phyloP scores from a whole-genome alignment of 495 filamentous ascomycete genomes.

The Tetracladium setigerum region DNA sequence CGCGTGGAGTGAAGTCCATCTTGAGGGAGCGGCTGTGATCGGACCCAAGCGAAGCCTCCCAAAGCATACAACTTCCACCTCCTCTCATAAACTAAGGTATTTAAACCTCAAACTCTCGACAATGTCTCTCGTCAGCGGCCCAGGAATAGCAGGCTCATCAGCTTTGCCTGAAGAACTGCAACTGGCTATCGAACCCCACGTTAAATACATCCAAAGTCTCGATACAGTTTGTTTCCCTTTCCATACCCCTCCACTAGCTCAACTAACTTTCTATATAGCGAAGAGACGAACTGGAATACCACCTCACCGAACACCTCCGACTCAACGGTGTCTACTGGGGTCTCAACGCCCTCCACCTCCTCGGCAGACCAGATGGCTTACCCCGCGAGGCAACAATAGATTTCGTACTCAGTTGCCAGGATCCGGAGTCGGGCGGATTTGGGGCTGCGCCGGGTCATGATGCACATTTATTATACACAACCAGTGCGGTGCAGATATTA shows the following conservation, averaged over 20 bases:
- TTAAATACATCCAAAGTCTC: slow-evolving; percentile 87
- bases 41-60: no score
- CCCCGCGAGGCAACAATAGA: slow-evolving; percentile 75
- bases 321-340: slow-evolving; percentile 97
- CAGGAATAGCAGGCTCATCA: slow-evolving; percentile 11
- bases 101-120: no score
- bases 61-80: no score
- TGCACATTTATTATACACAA: slow-evolving; percentile 89
- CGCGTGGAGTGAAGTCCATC: no score
- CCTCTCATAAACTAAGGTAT: no score
- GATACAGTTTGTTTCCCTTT: slow-evolving; percentile 58
- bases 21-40: no score
- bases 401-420: slow-evolving; percentile 87
- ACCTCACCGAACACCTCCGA: slow-evolving; percentile 92
- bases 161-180: slow-evolving; percentile 43
- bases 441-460: slow-evolving; percentile 92
- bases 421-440: slow-evolving; percentile 73
- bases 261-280: slow-evolving; percentile 40
- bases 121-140: slow-evolving; percentile 24
- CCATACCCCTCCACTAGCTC: slow-evolving; percentile 12
- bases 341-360: slow-evolving; percentile 76
- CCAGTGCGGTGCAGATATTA: slow-evolving; percentile 88
- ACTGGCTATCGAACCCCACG: slow-evolving; percentile 68
- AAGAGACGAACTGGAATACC: slow-evolving; percentile 92
- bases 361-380: slow-evolving; percentile 71